Conservation (phyloP, 345 rosid genomes). For the Microthlaspi erraticum region DNA sequence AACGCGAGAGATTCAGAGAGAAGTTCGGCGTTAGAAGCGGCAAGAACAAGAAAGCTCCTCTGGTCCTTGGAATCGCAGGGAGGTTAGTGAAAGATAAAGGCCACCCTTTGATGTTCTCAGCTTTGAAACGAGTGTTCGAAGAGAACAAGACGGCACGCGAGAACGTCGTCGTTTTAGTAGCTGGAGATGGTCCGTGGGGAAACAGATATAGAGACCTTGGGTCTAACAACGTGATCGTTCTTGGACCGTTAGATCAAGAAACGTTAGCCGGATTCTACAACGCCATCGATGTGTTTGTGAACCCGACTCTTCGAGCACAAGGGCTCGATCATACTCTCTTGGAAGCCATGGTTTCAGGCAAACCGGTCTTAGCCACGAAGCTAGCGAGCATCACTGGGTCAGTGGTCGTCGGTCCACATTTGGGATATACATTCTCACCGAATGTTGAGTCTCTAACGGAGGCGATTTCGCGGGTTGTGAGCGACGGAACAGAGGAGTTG, state of each 20-base stretch:
- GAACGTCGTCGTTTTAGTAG: conserved; percentile 62
- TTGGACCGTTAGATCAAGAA: conserved; percentile 83
- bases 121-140: conserved; percentile 61
- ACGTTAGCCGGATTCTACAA: conserved; percentile 78
- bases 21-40: conserved; percentile 56
- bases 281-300: conserved; percentile 80
- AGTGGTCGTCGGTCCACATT: conserved; percentile 57
- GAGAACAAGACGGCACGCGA: conserved; percentile 60
- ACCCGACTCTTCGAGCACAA: conserved; percentile 91
- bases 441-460: conserved; percentile 63
- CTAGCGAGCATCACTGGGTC: conserved; percentile 91
- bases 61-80: conserved; percentile 86
- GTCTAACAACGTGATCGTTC: conserved; percentile 53
- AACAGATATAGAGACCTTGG: conserved; percentile 79
- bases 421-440: conserved; percentile 81
- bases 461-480: conserved; percentile 58
- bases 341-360: conserved; percentile 88
- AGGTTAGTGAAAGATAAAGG: conserved; percentile 93
- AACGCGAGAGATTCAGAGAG: conserved; percentile 55
- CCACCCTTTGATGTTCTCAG: conserved; percentile 78
- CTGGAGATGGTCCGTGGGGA: conserved; percentile 97
- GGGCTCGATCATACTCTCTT: conserved; percentile 88
- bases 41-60: conserved; percentile 29
- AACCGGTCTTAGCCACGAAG: conserved; percentile 80
- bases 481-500: conserved; percentile 60